phyloP scores from a whole-genome alignment of 208 protist genomes.

The Leishmania aethiopica region DNA sequence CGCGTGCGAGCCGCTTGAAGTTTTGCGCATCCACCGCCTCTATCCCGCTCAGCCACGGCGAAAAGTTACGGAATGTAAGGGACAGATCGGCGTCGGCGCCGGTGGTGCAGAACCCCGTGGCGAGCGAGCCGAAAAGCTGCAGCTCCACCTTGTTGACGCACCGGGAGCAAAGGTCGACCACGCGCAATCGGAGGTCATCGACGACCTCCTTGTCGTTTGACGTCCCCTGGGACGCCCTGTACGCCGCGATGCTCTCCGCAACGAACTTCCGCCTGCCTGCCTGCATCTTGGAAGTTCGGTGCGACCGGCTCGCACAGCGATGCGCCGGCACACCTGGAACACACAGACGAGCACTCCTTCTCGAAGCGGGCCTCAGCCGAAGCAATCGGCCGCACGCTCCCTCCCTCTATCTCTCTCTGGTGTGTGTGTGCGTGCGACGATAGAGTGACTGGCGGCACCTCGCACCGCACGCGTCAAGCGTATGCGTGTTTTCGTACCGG shows the following conservation, averaged over 20 bases:
- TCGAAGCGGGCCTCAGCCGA: background rate
- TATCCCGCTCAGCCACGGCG: conserved; percentile 78
- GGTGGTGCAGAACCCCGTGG: conserved; percentile 82
- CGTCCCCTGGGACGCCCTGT: conserved; percentile 40
- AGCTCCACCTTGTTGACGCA: conserved; percentile 87
- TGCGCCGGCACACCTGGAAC: background rate
- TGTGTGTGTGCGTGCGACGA: background rate
- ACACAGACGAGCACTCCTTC: background rate
- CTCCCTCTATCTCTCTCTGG: background rate
- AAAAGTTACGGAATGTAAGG: conserved; percentile 89
- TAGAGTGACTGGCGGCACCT: background rate
- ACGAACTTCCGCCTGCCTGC: conserved; percentile 58
- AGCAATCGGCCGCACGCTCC: too few species aligned
- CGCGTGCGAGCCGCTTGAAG: conserved; percentile 67
- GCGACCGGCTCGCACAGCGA: background rate
- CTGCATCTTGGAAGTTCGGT: conserved; percentile 11
- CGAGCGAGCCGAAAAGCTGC: conserved; percentile 85
- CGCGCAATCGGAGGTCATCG: conserved; percentile 56
- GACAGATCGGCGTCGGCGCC: conserved; percentile 85
- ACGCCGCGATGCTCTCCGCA: conserved; percentile 74
- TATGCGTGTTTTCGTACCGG: background rate
- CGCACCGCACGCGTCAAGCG: background rate
- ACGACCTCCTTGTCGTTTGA: conserved; percentile 45
- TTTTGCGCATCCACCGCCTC: conserved; percentile 66
- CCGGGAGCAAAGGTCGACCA: conserved; percentile 68